Base-by-base conservation (phyloP, 805 yeast genomes). In the Pichia occidentalis region DNA sequence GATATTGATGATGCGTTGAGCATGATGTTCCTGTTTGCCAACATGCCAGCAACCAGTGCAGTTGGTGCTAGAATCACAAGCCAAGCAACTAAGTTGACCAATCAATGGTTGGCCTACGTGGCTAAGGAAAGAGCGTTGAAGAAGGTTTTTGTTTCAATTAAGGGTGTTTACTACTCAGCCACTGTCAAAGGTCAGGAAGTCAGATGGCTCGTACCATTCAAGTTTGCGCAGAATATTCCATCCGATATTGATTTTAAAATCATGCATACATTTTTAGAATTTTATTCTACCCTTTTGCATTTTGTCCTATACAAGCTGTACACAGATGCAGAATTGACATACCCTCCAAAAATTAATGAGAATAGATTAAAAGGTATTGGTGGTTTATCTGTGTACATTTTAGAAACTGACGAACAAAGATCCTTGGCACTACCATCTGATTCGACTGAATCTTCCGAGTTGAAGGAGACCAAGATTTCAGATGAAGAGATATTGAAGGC, bases 81-180 rank as follows among this genome's bases (percentile, higher is more conserved):
- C 40, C 94, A 86, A 52, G 97, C 97, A 18, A 85, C 79, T 51
- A 72, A 71, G 44, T 71, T 92, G 51, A 80, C 95, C 54, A 85
- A 85, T 61, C 95, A 92, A 61, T 92, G 98, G 97, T 71, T 83
- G 60, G 97, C 97, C 0, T 90, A 71, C 58, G 81, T 90, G 40
- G 85, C 97, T 11, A 79, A 79, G 52, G 95, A 90, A 60, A 73
- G 87, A 53, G 65, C 78, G 24, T 64, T 92, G 49, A 76, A 79
- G 50, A 92, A 90, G 60, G 95, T 87, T 12, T 92, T 92, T 65
- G 97, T 92, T 26, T 83, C 95, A 34, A 90, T 92, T 56, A 92
- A 92, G 63, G 98, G 98, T 66, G 94, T 90, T 13, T 92, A 92
- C 63, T 92, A 90, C 58, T 86, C 87, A 60, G 97, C 96, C 24